Percentiles rank a stretch among this genome's conserved stretches.
Conservation (phyloP, 768 basidiomycete genomes). For the Mycena haematopus region DNA sequence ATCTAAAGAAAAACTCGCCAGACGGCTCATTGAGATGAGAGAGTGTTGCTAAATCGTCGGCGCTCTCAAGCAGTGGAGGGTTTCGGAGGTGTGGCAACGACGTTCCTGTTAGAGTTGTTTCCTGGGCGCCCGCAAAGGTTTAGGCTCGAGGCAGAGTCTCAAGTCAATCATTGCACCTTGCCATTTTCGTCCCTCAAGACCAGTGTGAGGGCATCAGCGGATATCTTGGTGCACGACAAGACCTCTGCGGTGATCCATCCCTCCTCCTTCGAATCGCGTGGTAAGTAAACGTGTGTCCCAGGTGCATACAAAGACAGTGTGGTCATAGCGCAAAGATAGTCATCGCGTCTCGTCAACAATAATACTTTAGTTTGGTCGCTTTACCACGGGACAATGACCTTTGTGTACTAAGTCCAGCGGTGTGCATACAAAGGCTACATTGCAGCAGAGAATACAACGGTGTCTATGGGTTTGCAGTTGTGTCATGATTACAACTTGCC, state of each 20-base stretch:
- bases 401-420: neutral
- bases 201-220: constrained; percentile 79
- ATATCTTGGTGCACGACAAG: constrained; percentile 57
- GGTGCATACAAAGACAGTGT: constrained; percentile 71
- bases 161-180: constrained; percentile 55
- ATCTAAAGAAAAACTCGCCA: constrained; percentile 54
- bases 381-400: no score
- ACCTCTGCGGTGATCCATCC: constrained; percentile 94
- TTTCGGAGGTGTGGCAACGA: constrained; percentile 90
- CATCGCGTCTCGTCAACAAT: constrained; percentile 17
- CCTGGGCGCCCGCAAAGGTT: constrained; percentile 50
- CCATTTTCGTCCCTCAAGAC: constrained; percentile 88
- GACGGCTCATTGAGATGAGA: constrained; percentile 98
- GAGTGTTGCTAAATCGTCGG: constrained; percentile 98
- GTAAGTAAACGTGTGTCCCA: constrained; percentile 86
- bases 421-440: constrained; percentile 2
- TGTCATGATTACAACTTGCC: constrained; percentile 11
- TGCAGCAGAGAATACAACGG: constrained; percentile 4
- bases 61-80: constrained; percentile 94
- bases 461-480: constrained; percentile 9
- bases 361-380: neutral
- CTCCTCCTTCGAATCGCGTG: constrained; percentile 87
- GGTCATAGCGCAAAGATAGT: constrained; percentile 27
- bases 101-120: constrained; percentile 74
- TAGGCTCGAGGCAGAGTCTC: neutral